A percentile compares a stretch with the other conserved stretches of the same genome.
phyloP scores from a whole-genome alignment of 2,329 filamentous ascomycete genomes.

The Helminthosporium solani region DNA sequence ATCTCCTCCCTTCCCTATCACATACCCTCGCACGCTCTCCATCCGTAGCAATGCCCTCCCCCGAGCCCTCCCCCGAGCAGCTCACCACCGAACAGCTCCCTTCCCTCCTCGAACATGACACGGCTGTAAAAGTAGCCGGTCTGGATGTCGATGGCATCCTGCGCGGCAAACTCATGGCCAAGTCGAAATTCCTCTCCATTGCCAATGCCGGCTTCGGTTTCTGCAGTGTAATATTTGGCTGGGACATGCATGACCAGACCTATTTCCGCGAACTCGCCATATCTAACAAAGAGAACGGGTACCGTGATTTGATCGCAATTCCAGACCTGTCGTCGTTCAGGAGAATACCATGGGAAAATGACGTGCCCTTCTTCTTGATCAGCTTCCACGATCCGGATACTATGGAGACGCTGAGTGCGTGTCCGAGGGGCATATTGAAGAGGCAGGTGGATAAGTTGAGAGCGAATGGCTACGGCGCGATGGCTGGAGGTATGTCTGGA shows the following conservation, averaged over 20 bases:
- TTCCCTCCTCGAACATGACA: constrained; percentile 67
- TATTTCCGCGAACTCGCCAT: constrained; percentile 83
- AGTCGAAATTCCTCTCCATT: constrained; percentile 87
- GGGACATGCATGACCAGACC: constrained; percentile 95
- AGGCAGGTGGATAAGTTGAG: constrained; percentile 67
- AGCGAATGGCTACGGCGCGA: constrained; percentile 70
- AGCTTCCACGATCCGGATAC: constrained; percentile 83
- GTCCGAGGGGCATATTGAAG: constrained; percentile 74
- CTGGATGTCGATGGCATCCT: constrained; percentile 84
- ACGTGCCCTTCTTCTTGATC: constrained; percentile 82
- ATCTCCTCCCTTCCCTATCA: not conserved
- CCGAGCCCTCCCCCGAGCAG: constrained; percentile 27
- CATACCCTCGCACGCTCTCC: not conserved
- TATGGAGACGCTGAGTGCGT: constrained; percentile 68
- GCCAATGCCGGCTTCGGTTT: constrained; percentile 84
- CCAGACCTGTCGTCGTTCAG: constrained; percentile 77
- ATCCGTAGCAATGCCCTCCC: constrained; percentile 22
- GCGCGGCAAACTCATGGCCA: constrained; percentile 86
- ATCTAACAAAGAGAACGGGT: constrained; percentile 89
- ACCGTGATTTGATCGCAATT: constrained; percentile 79
- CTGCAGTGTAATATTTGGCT: constrained; percentile 91
- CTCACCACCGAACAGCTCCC: constrained; percentile 67
- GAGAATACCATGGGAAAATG: constrained; percentile 86
- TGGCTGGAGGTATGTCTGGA: constrained; percentile 74
- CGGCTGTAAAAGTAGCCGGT: constrained; percentile 82